Conservation (phyloP, 2,329 filamentous ascomycete genomes). For the Alternaria consortialis region DNA sequence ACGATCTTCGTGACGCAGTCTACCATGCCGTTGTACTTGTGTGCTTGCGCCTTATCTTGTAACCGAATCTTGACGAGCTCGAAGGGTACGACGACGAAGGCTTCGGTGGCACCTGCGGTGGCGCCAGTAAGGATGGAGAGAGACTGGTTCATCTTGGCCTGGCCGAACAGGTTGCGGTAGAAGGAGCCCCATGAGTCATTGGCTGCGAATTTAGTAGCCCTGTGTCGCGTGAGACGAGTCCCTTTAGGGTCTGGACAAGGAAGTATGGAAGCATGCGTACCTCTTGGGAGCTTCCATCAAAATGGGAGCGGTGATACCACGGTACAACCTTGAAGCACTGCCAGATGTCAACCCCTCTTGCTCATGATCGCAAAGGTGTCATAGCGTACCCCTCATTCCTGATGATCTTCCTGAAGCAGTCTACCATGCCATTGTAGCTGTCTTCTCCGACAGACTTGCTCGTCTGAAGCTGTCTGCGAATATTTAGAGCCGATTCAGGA, state of each 20-base stretch:
- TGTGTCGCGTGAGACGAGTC: constrained; percentile 35
- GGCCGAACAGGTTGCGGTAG: constrained; percentile 87
- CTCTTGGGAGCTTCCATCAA: constrained; percentile 96
- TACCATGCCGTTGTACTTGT: constrained; percentile 84
- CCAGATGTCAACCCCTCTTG: constrained; percentile 23
- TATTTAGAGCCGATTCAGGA: constrained; percentile 32
- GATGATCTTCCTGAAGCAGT: constrained; percentile 98
- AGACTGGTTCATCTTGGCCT: constrained; percentile 86
- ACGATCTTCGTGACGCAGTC: constrained; percentile 85
- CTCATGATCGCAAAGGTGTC: neutral
- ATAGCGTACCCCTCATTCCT: constrained; percentile 83
- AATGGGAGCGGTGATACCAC: constrained; percentile 93
- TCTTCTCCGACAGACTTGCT: constrained; percentile 77
- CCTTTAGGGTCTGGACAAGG: neutral
- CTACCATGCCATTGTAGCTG: constrained; percentile 94
- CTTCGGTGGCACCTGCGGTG: constrained; percentile 91
- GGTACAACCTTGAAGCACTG: constrained; percentile 89
- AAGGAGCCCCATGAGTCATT: constrained; percentile 98
- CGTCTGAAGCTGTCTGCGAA: constrained; percentile 81
- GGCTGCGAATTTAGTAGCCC: constrained; percentile 97
- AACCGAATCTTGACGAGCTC: constrained; percentile 98
- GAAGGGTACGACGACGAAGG: constrained; percentile 97
- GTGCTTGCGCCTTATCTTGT: constrained; percentile 91
- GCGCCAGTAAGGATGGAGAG: constrained; percentile 94
- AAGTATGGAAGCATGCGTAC: constrained; percentile 35